Percentiles rank a stretch among this genome's conserved stretches.
Conservation (phyloP, 768 basidiomycete genomes). For the Strobilomyces echinocephalus region DNA sequence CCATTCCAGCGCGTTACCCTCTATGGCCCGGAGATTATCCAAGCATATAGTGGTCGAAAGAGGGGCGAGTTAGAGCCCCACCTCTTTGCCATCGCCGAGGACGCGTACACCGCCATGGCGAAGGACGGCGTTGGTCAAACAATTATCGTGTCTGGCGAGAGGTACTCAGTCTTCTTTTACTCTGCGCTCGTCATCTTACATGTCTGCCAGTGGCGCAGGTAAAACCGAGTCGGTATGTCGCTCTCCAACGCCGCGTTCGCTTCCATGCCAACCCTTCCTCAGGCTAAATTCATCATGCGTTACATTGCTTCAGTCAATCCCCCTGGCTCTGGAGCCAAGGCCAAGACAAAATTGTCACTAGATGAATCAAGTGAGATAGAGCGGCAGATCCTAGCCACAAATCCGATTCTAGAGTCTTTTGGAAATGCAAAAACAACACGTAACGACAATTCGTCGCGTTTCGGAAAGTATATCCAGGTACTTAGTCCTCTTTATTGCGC, state of each 20-base stretch:
- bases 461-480: conserved; percentile 98
- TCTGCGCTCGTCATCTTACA: conserved; percentile 8
- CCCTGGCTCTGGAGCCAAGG: conserved; percentile 53
- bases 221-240: conserved; percentile 90
- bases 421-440: conserved; percentile 99
- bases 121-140: conserved; percentile 93
- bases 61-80: conserved; percentile 97
- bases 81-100: conserved; percentile 97
- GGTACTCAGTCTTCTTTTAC: conserved; percentile 43
- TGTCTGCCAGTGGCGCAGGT: conserved; percentile 80
- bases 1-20: conserved; percentile 97
- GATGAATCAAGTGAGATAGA: conserved; percentile 94
- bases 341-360: conserved; percentile 65
- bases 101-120: conserved; percentile 97
- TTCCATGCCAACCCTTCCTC: conserved; percentile 8
- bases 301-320: conserved; percentile 98
- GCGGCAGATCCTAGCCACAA: conserved; percentile 96
- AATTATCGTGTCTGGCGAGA: conserved; percentile 97
- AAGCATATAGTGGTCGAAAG: conserved; percentile 88
- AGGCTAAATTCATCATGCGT: conserved; percentile 99
- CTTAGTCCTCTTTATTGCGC: not conserved
- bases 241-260: not conserved
- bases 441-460: conserved; percentile 98
- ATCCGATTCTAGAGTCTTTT: conserved; percentile 97
- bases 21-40: conserved; percentile 95